Base-by-base conservation (phyloP, 176 grass and related monocot species). In the Oryza longistaminata region DNA sequence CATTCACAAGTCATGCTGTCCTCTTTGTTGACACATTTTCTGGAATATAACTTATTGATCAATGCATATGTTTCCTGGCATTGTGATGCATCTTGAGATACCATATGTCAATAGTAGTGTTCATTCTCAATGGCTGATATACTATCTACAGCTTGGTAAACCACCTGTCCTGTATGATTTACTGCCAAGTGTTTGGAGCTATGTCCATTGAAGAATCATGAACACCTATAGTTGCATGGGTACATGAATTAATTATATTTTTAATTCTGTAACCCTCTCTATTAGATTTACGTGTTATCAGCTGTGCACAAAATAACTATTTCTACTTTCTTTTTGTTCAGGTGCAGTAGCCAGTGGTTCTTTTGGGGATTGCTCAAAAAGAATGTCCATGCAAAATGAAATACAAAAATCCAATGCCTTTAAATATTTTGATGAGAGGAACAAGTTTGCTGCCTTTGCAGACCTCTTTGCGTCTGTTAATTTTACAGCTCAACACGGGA, bases 391-490 rank as follows among this genome's bases (percentile, higher is more conserved):
- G 71, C 58, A 66, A 65, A 49, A 88, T 52, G 85, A 85, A 52
- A 75, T 53, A 64, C 84, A 70, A 15, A 90, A 58, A 80, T 65
- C 22, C 64, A 88, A 84, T 65, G 87, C 88, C 61, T 87, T 86
- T 39, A 85, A 88, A 64, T 34, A 90, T 7, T 92, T 68, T 39
- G 1, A 62, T 0, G 88, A 90, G 55, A 95, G 83, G 80, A 79
- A 95, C 44, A 98, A 86, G 17, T 82, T 87, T 79, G 82, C 80
- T 82, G 66, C 89, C 64, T 88, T 90, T 77, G 87, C 83, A 11
- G 96, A 98, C 55, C 68, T 95, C 70, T 98, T 95, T 93, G 81
- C 91, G 68, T 95, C 93, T 90, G 71, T 95, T 85, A 88, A 85
- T 73, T 90, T 87, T 49, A 95, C 91, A n/a, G 93, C 91, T 49